A percentile compares a stretch with the other conserved stretches of the same genome.
phyloP scores from a whole-genome alignment of 192 early-diverging fungal genomes.

The Gamsiella multidivaricata region DNA sequence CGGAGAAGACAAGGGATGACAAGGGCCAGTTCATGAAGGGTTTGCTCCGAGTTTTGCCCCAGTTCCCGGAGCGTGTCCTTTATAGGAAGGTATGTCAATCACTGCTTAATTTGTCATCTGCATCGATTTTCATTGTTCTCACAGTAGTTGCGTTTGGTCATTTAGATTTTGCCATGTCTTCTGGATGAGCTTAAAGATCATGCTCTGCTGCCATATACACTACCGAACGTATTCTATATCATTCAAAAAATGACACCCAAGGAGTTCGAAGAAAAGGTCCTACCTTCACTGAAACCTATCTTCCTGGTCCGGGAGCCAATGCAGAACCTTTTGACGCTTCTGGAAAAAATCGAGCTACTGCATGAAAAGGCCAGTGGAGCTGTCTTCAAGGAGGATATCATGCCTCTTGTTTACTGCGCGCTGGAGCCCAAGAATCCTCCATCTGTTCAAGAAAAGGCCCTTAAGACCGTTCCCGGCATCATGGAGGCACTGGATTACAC shows the following conservation, averaged over 20 bases:
- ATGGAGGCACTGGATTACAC: slow-evolving; percentile 68
- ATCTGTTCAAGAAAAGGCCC: slow-evolving; percentile 72
- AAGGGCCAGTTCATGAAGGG: slow-evolving; percentile 86
- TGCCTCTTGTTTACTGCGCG: slow-evolving; percentile 79
- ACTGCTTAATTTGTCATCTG: too few relatives aligned
- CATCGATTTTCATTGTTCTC: too few relatives aligned
- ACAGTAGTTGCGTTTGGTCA: not conserved
- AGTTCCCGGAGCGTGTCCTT: slow-evolving; percentile 77
- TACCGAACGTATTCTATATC: slow-evolving; percentile 84
- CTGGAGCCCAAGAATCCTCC: slow-evolving; percentile 65
- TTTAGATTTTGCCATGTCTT: slow-evolving; percentile 74
- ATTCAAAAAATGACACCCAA: slow-evolving; percentile 64
- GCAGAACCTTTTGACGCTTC: slow-evolving; percentile 72
- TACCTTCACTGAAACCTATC: slow-evolving; percentile 72
- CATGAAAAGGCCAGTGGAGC: slow-evolving; percentile 69
- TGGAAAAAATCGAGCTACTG: slow-evolving; percentile 75
- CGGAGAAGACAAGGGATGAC: slow-evolving; percentile 81
- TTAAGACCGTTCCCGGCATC: slow-evolving; percentile 69
- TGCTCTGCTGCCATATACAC: slow-evolving; percentile 72
- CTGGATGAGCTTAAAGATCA: slow-evolving; percentile 82
- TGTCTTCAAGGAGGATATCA: slow-evolving; percentile 76
- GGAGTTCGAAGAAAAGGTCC: slow-evolving; percentile 72
- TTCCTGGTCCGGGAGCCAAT: slow-evolving; percentile 71
- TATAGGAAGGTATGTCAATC: slow-evolving; percentile 72
- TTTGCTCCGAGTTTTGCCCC: slow-evolving; percentile 72